Conservation (phyloP, 2,329 filamentous ascomycete genomes). For the Nectriaceae sp. region DNA sequence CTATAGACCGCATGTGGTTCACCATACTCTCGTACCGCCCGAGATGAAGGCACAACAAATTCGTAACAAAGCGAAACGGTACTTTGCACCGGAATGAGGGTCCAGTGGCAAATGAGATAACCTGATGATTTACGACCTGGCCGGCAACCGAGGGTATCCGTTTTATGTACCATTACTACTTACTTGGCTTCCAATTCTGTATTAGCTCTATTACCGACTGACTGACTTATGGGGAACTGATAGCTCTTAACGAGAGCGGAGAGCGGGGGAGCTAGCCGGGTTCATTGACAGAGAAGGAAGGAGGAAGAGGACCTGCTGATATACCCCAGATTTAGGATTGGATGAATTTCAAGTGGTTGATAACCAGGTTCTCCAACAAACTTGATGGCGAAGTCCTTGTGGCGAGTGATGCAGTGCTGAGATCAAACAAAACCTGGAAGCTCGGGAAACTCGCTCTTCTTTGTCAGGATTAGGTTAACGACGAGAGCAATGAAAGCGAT, state of each 20-base stretch:
- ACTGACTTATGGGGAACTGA: not conserved
- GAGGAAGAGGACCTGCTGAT: conserved; percentile 5
- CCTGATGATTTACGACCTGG: conserved; percentile 26
- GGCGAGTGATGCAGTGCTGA: too few relatives aligned
- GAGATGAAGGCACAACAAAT: conserved; percentile 71
- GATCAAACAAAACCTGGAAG: too few relatives aligned
- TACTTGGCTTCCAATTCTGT: conserved; percentile 5
- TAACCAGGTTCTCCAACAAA: too few relatives aligned
- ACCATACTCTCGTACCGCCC: conserved; percentile 74
- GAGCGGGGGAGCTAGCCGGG: not conserved
- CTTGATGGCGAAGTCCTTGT: too few relatives aligned
- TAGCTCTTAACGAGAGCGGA: not conserved
- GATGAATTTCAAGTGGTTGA: too few relatives aligned
- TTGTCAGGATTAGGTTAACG: too few relatives aligned
- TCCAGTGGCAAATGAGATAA: not conserved
- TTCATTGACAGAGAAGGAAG: not conserved
- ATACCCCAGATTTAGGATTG: conserved; percentile 23
- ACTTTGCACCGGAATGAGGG: conserved; percentile 66
- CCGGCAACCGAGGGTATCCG: conserved; percentile 10
- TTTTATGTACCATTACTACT: conserved; percentile 12
- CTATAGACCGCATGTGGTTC: conserved; percentile 89
- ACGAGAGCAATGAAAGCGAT: too few relatives aligned
- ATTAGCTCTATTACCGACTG: not conserved
- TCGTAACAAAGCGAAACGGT: conserved; percentile 67
- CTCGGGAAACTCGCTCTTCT: too few relatives aligned